Evolutionary conservation across 305 asterid species (phyloP).

Genomic region (Fraxinus ornus): DNA sequence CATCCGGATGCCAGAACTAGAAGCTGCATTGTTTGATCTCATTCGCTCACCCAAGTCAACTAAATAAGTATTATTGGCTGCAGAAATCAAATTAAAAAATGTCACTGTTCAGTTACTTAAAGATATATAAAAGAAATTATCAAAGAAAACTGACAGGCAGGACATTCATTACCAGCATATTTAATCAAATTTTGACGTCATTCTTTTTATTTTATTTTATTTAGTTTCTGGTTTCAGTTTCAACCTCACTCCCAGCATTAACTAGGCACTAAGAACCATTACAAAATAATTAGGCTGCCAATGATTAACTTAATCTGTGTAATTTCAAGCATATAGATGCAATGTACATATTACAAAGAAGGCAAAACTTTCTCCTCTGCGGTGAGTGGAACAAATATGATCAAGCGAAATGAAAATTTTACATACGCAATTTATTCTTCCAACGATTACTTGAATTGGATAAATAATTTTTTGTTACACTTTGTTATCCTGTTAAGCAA

Average conservation of each 20-base stretch:
- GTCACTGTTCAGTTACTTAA: not conserved
- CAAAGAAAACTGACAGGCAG: not conserved
- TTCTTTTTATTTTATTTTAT: not conserved
- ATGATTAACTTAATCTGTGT: not conserved
- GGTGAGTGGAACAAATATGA: not conserved
- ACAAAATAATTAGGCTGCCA: slow-evolving; percentile 10
- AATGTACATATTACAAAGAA: not conserved
- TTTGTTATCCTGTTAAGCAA: slow-evolving; percentile 5
- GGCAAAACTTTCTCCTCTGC: not conserved
- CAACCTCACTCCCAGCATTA: slow-evolving; percentile 4
- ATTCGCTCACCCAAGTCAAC: slow-evolving; percentile 59
- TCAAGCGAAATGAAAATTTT: not conserved
- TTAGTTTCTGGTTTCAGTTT: not conserved
- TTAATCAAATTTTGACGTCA: not conserved
- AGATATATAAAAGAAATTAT: not conserved
- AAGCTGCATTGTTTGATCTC: slow-evolving; percentile 52
- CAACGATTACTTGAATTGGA: not conserved
- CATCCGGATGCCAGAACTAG: slow-evolving; percentile 57
- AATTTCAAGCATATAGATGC: too few relatives aligned
- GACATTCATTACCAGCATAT: not conserved
- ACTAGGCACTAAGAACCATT: slow-evolving; percentile 5
- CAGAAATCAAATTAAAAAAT: slow-evolving; percentile 24
- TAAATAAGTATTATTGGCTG: slow-evolving; percentile 51
- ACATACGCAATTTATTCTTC: slow-evolving; percentile 5
- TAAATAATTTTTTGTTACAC: not conserved